Evolutionary conservation across 371 early-diverging fungal genomes (phyloP).

Genomic region (Dinochytrium kinnereticum): DNA sequence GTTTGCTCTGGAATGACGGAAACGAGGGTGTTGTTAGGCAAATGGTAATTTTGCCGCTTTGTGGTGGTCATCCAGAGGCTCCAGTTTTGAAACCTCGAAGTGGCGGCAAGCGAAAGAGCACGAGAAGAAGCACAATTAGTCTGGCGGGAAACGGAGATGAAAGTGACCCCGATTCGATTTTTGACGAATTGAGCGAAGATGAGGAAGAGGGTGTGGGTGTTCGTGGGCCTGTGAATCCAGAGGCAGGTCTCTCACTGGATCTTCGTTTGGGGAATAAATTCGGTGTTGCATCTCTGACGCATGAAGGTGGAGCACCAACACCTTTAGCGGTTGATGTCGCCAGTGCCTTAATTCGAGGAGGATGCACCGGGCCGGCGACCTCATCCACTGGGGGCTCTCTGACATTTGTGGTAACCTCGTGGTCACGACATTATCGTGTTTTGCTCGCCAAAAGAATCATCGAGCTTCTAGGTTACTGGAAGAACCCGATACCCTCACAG

Average conservation of each 20-base stretch:
- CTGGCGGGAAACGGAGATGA: constrained; percentile 9
- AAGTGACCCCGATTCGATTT: constrained; percentile 3
- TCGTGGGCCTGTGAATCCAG: neutral
- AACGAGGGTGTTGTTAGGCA: neutral
- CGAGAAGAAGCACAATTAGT: neutral
- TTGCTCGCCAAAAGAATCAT: constrained; percentile 7
- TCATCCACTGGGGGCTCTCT: neutral
- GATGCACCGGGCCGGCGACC: neutral
- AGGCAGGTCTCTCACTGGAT: constrained; percentile 8
- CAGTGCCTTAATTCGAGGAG: neutral
- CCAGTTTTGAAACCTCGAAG: neutral
- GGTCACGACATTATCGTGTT: constrained; percentile 1
- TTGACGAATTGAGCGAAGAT: neutral
- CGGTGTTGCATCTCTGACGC: constrained; percentile 15
- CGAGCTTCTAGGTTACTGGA: constrained; percentile 9
- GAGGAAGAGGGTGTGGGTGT: neutral
- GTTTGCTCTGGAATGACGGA: neutral
- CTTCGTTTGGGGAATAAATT: constrained; percentile 5
- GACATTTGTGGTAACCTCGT: constrained; percentile 12
- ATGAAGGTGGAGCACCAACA: constrained; percentile 16
- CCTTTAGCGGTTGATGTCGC: constrained; percentile 15
- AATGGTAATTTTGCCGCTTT: neutral
- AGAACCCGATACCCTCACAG: neutral
- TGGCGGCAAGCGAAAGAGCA: neutral
- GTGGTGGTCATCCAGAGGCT: neutral